These are phyloP conservation scores for Solioccasus polychromus DNA, from an alignment of 768 basidiomycete species.

Conservation along the genomic window DNA sequence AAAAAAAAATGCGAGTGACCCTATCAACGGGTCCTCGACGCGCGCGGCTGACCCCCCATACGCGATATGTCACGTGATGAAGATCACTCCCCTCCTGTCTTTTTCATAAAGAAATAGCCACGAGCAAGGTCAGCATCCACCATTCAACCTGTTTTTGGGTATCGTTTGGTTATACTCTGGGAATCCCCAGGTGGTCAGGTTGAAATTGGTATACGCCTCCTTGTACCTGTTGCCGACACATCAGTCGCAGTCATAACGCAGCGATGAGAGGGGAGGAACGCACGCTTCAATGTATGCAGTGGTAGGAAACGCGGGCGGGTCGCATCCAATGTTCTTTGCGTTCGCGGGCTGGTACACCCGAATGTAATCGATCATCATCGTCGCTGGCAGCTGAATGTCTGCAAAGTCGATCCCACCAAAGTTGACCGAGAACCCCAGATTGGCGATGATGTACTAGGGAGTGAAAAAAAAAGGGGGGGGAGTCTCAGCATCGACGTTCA, in stretches of 20 bases:
- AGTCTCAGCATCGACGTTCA: background rate
- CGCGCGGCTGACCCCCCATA: conserved; percentile 27
- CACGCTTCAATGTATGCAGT: conserved; percentile 69
- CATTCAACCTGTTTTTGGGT: conserved; percentile 53
- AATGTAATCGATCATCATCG: conserved; percentile 78
- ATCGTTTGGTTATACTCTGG: conserved; percentile 47
- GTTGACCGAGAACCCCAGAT: conserved; percentile 65
- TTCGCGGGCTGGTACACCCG: conserved; percentile 65
- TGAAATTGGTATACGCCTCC: conserved; percentile 45
- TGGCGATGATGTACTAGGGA: conserved; percentile 71
- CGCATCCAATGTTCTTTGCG: conserved; percentile 56
- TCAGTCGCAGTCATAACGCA: background rate
- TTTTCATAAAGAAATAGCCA: background rate
- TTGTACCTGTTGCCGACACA: conserved; percentile 31
- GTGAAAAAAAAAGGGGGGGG: background rate
- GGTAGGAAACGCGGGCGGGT: conserved; percentile 74
- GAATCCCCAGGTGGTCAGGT: conserved; percentile 41
- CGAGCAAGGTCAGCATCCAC: conserved; percentile 24
- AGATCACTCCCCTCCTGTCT: conserved; percentile 22
- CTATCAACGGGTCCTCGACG: conserved; percentile 8
- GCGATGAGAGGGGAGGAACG: conserved; percentile 17
- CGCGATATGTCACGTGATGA: conserved; percentile 28
- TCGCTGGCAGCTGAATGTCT: conserved; percentile 50
- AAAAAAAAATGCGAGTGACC: background rate
- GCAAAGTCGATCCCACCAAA: conserved; percentile 66